Percentiles rank a stretch among this genome's conserved stretches.
These are phyloP conservation scores for Umbilicaria muhlenbergii DNA, from an alignment of 495 filamentous ascomycete genomes.

Conservation along the genomic window DNA sequence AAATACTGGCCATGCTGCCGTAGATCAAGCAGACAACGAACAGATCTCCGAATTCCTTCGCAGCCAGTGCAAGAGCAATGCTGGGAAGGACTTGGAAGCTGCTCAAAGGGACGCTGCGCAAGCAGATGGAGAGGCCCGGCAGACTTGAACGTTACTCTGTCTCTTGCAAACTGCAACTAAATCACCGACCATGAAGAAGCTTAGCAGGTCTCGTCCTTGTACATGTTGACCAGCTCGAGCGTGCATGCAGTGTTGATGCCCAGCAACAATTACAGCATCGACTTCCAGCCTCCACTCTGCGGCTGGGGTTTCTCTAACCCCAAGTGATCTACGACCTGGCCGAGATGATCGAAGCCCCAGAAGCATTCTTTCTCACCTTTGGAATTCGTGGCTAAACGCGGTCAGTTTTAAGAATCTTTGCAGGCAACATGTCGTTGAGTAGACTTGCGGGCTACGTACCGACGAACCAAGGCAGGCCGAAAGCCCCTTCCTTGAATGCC, in stretches of 20 bases:
- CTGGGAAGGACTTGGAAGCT: not conserved
- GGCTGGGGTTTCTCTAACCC: slow-evolving; percentile 29
- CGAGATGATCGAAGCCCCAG: slow-evolving; percentile 58
- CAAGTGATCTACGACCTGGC: slow-evolving; percentile 45
- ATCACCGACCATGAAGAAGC: slow-evolving; percentile 5
- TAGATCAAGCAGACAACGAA: slow-evolving; percentile 5
- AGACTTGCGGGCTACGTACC: slow-evolving; percentile 21
- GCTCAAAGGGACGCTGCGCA: no score
- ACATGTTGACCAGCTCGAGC: slow-evolving; percentile 1
- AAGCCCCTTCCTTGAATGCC: slow-evolving; percentile 45
- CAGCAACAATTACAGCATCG: slow-evolving; percentile 26
- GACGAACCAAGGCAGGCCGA: slow-evolving; percentile 59
- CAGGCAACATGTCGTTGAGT: not conserved
- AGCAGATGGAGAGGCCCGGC: no score
- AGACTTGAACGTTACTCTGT: no score
- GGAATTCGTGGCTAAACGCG: slow-evolving; percentile 27
- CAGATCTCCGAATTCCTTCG: slow-evolving; percentile 5
- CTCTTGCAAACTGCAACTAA: slow-evolving; percentile 9
- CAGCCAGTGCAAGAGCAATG: slow-evolving; percentile 3
- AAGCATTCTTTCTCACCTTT: slow-evolving; percentile 45
- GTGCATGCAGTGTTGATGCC: slow-evolving; percentile 1
- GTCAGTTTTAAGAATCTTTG: slow-evolving; percentile 1
- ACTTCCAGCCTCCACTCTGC: slow-evolving; percentile 26
- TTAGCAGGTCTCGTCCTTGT: not conserved
- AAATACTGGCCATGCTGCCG: not conserved